Evolutionary conservation across 306 rosid species (phyloP).

Genomic region (Cucumis sativus): DNA sequence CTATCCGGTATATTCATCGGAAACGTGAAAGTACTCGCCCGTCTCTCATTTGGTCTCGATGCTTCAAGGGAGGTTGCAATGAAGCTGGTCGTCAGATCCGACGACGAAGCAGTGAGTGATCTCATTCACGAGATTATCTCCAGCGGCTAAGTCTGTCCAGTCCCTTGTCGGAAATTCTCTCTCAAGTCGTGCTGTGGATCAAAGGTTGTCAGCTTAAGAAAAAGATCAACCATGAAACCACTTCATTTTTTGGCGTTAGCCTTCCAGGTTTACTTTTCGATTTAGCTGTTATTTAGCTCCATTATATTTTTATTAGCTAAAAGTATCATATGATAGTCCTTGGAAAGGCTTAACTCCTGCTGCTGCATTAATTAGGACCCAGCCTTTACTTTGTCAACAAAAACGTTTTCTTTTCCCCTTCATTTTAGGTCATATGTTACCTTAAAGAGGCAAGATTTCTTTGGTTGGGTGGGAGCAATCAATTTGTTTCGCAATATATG

Average conservation of each 20-base stretch:
- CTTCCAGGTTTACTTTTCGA: background rate
- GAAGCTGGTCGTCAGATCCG: conserved; percentile 84
- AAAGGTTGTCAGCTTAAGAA: background rate
- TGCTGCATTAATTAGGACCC: background rate
- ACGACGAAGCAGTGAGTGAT: conserved; percentile 56
- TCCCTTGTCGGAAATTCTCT: background rate
- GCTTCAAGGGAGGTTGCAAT: conserved; percentile 88
- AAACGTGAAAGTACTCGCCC: conserved; percentile 70
- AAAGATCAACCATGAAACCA: conserved; percentile 4
- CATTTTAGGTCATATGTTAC: background rate
- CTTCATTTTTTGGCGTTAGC: background rate
- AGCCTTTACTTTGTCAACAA: background rate
- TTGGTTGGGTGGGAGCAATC: conserved; percentile 4
- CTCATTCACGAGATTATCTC: conserved; percentile 89
- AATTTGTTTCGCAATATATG: background rate
- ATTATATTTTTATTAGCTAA: background rate
- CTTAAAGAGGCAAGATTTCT: background rate
- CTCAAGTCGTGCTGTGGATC: background rate
- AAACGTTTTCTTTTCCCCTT: background rate
- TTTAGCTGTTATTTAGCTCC: background rate
- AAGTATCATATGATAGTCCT: background rate
- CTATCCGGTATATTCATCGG: conserved; percentile 80
- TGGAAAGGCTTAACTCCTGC: conserved; percentile 6
- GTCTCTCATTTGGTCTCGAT: conserved; percentile 81
- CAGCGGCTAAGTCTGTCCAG: conserved; percentile 50